A percentile compares a stretch with the other conserved stretches of the same genome.
These are phyloP conservation scores for Aspergillus fischeri DNA, from an alignment of 2,329 filamentous ascomycete genomes.

Conservation along the genomic window DNA sequence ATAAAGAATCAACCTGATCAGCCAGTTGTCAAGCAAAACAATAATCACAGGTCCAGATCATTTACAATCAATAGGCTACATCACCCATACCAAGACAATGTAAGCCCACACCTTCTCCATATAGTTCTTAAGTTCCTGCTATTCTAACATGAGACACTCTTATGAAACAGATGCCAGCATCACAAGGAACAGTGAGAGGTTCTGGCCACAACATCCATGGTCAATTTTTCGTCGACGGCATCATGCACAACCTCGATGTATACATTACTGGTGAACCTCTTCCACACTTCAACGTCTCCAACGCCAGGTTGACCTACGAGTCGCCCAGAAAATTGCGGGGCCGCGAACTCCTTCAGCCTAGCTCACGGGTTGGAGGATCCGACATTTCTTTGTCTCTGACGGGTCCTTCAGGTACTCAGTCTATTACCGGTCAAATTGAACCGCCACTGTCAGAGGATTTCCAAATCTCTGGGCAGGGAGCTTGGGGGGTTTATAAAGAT, in stretches of 20 bases:
- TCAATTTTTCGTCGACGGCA: neutral
- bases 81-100: neutral
- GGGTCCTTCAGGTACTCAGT: neutral
- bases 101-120: neutral
- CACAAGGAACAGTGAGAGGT: neutral
- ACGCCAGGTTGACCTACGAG: neutral
- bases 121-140: neutral
- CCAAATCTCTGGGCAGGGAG: neutral
- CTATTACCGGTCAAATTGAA: neutral
- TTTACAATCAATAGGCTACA: neutral
- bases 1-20: neutral
- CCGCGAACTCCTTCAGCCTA: neutral
- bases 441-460: neutral
- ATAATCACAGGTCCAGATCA: neutral
- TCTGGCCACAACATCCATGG: neutral
- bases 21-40: neutral
- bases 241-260: neutral
- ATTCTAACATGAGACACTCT: neutral
- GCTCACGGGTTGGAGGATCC: neutral
- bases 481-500: neutral
- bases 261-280: neutral
- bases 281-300: neutral
- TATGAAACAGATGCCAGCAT: neutral
- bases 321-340: neutral
- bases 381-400: neutral